phyloP scores from a whole-genome alignment of 768 basidiomycete genomes.

The Paxillus rubicundulus region DNA sequence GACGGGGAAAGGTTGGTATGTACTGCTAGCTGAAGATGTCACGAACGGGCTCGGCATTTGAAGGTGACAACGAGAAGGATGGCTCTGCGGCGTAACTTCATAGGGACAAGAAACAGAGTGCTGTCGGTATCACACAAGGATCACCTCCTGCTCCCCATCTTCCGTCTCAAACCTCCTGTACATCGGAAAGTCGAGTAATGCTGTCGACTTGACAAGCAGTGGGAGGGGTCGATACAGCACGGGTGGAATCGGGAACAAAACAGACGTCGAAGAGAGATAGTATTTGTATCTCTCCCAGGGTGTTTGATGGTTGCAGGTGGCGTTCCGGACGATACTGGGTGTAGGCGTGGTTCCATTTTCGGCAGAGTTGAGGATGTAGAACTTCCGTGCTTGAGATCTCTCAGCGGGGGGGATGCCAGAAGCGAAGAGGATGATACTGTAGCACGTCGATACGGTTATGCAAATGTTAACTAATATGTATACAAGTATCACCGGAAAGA shows the following conservation, averaged over 20 bases:
- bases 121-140: neutral
- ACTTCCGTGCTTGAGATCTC: slow-evolving; percentile 60
- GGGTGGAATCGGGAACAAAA: slow-evolving; percentile 61
- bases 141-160: neutral
- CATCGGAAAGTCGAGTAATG: slow-evolving; percentile 62
- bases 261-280: slow-evolving; percentile 56
- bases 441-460: too few relatives aligned
- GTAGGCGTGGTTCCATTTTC: neutral
- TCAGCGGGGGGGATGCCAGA: slow-evolving; percentile 71
- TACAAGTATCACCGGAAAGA: neutral
- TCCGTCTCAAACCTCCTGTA: slow-evolving; percentile 28
- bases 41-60: too few relatives aligned
- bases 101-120: too few relatives aligned
- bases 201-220: slow-evolving; percentile 45
- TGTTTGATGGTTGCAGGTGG: neutral
- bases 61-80: too few relatives aligned
- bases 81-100: too few relatives aligned
- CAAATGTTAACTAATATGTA: too few relatives aligned
- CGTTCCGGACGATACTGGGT: neutral
- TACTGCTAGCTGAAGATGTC: too few relatives aligned
- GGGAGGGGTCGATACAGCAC: slow-evolving; percentile 52
- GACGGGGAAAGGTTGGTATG: too few relatives aligned
- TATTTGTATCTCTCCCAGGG: slow-evolving; percentile 53
- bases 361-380: slow-evolving; percentile 51
- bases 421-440: slow-evolving; percentile 58